Evolutionary conservation across 202 grass and related monocot genomes (phyloP), one percentile per base, ranked within the genome.

Genomic region (Sporobolus alterniflorus): DNA sequence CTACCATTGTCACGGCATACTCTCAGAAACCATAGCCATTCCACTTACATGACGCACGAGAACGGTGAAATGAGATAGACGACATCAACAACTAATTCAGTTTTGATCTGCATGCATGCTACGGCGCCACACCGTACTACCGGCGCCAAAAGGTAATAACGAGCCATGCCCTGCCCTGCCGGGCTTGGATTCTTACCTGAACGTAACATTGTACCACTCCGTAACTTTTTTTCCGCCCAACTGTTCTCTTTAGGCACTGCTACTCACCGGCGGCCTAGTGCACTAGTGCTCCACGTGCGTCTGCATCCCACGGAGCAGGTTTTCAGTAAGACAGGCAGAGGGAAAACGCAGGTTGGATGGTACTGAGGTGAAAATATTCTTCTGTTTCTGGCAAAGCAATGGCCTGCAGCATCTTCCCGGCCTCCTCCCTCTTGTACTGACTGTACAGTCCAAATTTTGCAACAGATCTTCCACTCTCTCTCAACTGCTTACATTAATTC

Each of bases 381-480:
- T 48, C 61, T 49, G 9, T 65, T 64, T 50, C 15, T 32, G 50
- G 50, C 30, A 86, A 81, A 41, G 40, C n/a, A 86, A 81, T 63
- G 56, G 30, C 88, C 57, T 71, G 82, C 83, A 84, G 76, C 76
- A 80, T 56, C 64, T 88, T 44, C 39, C 9, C 28, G 46, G 22
- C 40, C 73, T 52, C 49, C 64, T 40, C 9, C 67, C 20, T 11
- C 25, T 52, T 24, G 13, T 33, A 44, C n/a, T n/a, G n/a, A n/a
- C 36, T 39, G 83, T 74, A 89, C 46, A 59, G 11, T 36, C 50
- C 64, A 52, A 71, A 51, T 71, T n/a, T n/a, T n/a, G 75, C 72
- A 55, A 89, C 70, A 89, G 20, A 73, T 77, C 40, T 89, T 85
- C 72, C 72, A 81, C 85, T 77, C 83, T 68, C 80, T 66, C 83